Evolutionary conservation across 1,284 basidiomycete species (phyloP), one percentile per base, ranked within the genome.

Genomic region (Omphalotus olearius): DNA sequence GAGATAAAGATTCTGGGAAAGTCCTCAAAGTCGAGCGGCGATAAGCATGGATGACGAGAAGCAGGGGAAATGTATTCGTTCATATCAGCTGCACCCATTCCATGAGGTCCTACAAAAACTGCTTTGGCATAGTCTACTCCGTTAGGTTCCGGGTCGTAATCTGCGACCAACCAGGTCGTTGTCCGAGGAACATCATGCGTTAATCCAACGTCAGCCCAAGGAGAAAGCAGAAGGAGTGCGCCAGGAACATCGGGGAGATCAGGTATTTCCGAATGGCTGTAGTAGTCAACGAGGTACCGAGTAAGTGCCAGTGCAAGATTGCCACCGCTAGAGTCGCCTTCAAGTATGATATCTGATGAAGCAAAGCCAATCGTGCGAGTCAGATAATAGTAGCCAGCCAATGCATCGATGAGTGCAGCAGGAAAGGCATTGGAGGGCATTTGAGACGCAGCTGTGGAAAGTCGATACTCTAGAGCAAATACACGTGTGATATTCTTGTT

Each of bases 241-340:
- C 66, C 60, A 0, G 78, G 74, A 5, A 45, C 16, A 59, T 55
- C 2, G 43, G 50, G 0, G 64, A 64, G 10, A 65, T 48, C 6
- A 41, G 57, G 1, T 43, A 7, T 49, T 48, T 37, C n/a, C 25
- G 13, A 56, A 57, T 49, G 33, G 20, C 23, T 20, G 30, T 37
- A 40, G 47, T 66, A 54, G 45, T 67, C 61, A 30, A 69, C 57
- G 16, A 77, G 56, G 58, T 76, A 78, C 0, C 71, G 67, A 4
- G 64, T 58, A 25, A 78, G 59, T 2, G 78, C 76, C 6, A 81
- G 59, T 0, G 76, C 78, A 6, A 85, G 67, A 56, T 83, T 78
- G 0, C 75, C 83, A 1, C 85, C 86, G 0, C 85, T 82, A 5
- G 76, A 80, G 58, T 85, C 83, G 1, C 84, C 85, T 1, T 59